Percentiles rank a stretch among this genome's conserved stretches.
Conservation (phyloP, 345 rosid genomes). For the Eucalyptus pauciflora region DNA sequence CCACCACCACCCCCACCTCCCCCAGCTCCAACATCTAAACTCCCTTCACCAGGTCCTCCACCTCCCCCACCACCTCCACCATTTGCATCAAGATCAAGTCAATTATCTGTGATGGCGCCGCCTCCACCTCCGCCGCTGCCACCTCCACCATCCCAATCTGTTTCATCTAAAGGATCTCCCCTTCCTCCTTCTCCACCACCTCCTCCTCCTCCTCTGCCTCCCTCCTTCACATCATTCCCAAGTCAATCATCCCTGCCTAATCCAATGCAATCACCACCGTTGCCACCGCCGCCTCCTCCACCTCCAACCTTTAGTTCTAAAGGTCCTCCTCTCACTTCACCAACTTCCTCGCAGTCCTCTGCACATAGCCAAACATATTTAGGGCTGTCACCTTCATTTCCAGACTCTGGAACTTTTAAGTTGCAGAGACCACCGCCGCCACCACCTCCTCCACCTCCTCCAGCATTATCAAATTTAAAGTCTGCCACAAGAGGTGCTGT, state of each 20-base stretch:
- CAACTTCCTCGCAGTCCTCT: slow-evolving; percentile 21
- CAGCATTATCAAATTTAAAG: background rate
- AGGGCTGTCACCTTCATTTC: background rate
- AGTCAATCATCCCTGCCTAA: background rate
- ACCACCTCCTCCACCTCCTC: background rate
- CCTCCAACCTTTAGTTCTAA: background rate
- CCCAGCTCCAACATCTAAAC: slow-evolving; percentile 2
- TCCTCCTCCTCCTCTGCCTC: slow-evolving; percentile 2
- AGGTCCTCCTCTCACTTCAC: slow-evolving; percentile 10
- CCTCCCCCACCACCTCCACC: slow-evolving; percentile 14
- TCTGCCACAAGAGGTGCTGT: background rate
- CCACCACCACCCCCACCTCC: background rate
- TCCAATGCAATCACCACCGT: slow-evolving; percentile 5
- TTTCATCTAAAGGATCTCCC: background rate
- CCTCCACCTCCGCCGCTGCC: background rate
- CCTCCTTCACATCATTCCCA: slow-evolving; percentile 7
- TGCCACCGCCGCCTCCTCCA: slow-evolving; percentile 6
- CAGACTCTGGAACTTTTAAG: slow-evolving; percentile 9
- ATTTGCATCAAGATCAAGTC: background rate
- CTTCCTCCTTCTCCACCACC: background rate
- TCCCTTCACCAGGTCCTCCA: background rate
- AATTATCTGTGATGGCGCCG: background rate
- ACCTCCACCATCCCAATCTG: slow-evolving; percentile 1
- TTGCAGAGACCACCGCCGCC: slow-evolving; percentile 12
- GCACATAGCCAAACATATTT: background rate